These are phyloP conservation scores for Trichoderma reesei DNA, from an alignment of 495 filamentous ascomycete species.

Conservation along the genomic window DNA sequence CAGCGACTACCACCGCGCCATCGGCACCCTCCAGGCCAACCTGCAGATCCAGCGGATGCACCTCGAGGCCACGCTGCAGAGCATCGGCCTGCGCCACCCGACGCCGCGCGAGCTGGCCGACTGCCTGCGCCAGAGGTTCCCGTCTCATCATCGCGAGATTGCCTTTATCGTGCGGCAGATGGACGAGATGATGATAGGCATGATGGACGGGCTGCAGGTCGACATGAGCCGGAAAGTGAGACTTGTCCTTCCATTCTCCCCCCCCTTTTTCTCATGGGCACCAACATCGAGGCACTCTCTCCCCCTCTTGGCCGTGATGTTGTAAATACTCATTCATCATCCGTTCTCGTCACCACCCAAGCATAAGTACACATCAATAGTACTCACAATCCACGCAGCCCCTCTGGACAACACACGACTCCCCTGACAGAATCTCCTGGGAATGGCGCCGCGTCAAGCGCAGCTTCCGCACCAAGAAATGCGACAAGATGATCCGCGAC, in stretches of 20 bases:
- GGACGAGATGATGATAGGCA: neutral
- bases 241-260: neutral
- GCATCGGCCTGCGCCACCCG: slow-evolving; percentile 1
- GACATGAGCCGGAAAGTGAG: slow-evolving; percentile 5
- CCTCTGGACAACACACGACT: slow-evolving; percentile 1
- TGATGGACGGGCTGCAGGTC: neutral
- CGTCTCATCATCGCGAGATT: neutral
- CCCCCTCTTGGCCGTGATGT: neutral
- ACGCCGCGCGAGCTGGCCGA: slow-evolving; percentile 2
- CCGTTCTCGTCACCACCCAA: neutral
- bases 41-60: slow-evolving; percentile 8
- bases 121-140: neutral
- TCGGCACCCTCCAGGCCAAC: slow-evolving; percentile 2
- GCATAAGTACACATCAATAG: neutral
- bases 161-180: neutral
- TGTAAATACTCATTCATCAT: neutral
- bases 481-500: slow-evolving; percentile 2
- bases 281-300: neutral
- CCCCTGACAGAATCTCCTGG: neutral
- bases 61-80: neutral
- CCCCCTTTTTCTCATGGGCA: neutral
- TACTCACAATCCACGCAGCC: neutral
- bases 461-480: neutral
- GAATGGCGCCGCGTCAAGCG: slow-evolving; percentile 7
- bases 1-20: neutral